Evolutionary conservation across 805 yeast genomes (phyloP).

Genomic region (Ogataea saltuana): DNA sequence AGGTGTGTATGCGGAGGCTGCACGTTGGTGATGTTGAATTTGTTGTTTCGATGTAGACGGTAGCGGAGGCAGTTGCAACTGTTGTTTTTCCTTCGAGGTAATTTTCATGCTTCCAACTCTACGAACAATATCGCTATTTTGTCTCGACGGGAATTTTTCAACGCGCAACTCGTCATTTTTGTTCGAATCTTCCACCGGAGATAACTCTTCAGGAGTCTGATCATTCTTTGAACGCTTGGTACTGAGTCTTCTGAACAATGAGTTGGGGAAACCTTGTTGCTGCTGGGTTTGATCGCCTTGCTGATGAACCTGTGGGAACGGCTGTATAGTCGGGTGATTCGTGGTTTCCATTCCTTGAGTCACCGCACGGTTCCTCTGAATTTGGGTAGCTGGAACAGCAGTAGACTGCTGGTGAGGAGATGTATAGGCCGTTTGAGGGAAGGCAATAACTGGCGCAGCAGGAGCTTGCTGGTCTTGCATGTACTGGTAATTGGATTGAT

Average conservation of each 20-base stretch:
- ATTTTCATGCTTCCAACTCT: conserved; percentile 63
- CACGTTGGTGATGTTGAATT: conserved; percentile 37
- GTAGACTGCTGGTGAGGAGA: conserved; percentile 35
- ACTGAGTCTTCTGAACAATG: conserved; percentile 38
- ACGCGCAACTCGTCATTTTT: conserved; percentile 13
- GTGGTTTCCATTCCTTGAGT: conserved; percentile 14
- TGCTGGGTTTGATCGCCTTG: conserved; percentile 15
- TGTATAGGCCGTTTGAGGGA: conserved; percentile 46
- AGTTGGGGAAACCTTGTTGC: conserved; percentile 27
- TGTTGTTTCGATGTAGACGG: conserved; percentile 32
- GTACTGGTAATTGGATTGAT: conserved; percentile 11
- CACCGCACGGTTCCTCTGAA: conserved; percentile 18
- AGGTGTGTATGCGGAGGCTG: conserved; percentile 40
- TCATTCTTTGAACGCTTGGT: conserved; percentile 27
- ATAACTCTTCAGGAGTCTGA: conserved; percentile 21
- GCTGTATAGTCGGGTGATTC: conserved; percentile 12
- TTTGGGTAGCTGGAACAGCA: conserved; percentile 24
- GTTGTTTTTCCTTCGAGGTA: conserved; percentile 55
- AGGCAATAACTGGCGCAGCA: conserved; percentile 33
- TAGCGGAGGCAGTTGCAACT: conserved; percentile 33
- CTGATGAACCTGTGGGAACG: conserved; percentile 20
- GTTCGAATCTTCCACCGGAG: conserved; percentile 16
- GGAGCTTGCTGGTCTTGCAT: conserved; percentile 40
- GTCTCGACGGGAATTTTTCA: conserved; percentile 16
- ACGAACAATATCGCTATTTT: conserved; percentile 41